A percentile compares a stretch with the other conserved stretches of the same genome.
Evolutionary conservation across 1,139 yeast genomes (phyloP).

Genomic region (Debaryomycetaceae sp.): DNA sequence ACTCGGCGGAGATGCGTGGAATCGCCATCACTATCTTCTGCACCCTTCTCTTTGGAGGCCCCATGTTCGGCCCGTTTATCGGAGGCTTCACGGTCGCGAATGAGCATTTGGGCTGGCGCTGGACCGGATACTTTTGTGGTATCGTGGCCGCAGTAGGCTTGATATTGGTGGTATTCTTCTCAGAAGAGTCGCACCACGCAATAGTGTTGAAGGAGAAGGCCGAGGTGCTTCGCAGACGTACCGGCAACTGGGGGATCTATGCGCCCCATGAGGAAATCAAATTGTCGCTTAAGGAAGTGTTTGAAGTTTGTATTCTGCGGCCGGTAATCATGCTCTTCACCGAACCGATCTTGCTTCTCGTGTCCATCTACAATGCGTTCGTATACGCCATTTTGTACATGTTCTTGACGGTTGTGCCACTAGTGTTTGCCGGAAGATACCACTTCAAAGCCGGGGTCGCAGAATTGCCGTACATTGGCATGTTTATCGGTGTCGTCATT

Average conservation of each 20-base stretch:
- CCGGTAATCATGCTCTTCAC: slow-evolving; percentile 57
- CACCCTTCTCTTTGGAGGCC: slow-evolving; percentile 63
- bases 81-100: slow-evolving; percentile 13
- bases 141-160: slow-evolving; percentile 31
- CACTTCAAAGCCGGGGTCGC: slow-evolving; percentile 42
- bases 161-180: slow-evolving; percentile 17
- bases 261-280: slow-evolving; percentile 74
- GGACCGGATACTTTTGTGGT: slow-evolving; percentile 47
- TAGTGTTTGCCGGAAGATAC: slow-evolving; percentile 56
- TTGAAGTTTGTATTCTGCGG: slow-evolving; percentile 57
- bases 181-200: slow-evolving; percentile 41
- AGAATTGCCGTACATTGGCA: slow-evolving; percentile 52
- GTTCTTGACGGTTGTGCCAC: slow-evolving; percentile 70
- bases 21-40: slow-evolving; percentile 57
- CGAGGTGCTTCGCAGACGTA: slow-evolving; percentile 42
- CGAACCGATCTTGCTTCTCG: slow-evolving; percentile 63
- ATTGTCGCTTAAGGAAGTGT: slow-evolving; percentile 51
- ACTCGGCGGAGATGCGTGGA: slow-evolving; percentile 51
- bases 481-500: slow-evolving; percentile 48
- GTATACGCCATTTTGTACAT: slow-evolving; percentile 75
- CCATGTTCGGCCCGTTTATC: slow-evolving; percentile 62
- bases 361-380: slow-evolving; percentile 71
- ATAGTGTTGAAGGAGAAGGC: slow-evolving; percentile 52
- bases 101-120: slow-evolving; percentile 40
- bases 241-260: slow-evolving; percentile 66